Base-by-base conservation (phyloP, 208 protist species). In the Acanthamoeba lenticulata region DNA sequence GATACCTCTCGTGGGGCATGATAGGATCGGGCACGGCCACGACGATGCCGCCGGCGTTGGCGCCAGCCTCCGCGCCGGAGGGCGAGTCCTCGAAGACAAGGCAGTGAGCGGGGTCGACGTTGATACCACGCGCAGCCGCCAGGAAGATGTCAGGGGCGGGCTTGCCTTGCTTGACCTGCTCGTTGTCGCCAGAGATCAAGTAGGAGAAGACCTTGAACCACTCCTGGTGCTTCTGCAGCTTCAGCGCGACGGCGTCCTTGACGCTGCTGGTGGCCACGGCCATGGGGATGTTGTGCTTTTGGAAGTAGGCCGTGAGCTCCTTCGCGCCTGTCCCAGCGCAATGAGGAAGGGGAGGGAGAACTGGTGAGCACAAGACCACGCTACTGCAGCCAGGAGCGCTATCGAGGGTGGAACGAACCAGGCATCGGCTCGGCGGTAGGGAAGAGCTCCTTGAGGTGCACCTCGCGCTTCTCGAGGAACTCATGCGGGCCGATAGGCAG, bases 131-230 rank as follows among this genome's bases (percentile, higher is more conserved):
- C 1, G 95, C 95, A 24, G 92, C 83, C 32, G 40, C 38, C 2
- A 96, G 57, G 72, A 95, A 96, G 32, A 96, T 96, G 93, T 96
- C 95, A 7, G 95, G 95, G 4, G 81, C 81, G 65, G 95, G 95
- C 94, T 96, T 96, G 29, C 95, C 95, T 27, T 93, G 0, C 60
- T 93, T 90, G 19, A 96, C 38, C 45, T 55, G 44, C 38, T 52
- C 38, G 93, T 96, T 88, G 72, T 96, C 94, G 36, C 83, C 91
- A 17, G 40, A 45, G 57, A 95, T 90, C 17, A 95, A 27, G 15
- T 49, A 47, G 29, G 42, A 38, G 52, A 95, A 94, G 21, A 92
- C 29, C 38, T 79, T 38, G 15, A 94, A 89, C 93, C 49, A 91
- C 79, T 89, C 79, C 79, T 88, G 90, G 92, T 95, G 93, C 40